Conservation (phyloP, 768 basidiomycete species). For the Macrolepiota fuliginosa region DNA sequence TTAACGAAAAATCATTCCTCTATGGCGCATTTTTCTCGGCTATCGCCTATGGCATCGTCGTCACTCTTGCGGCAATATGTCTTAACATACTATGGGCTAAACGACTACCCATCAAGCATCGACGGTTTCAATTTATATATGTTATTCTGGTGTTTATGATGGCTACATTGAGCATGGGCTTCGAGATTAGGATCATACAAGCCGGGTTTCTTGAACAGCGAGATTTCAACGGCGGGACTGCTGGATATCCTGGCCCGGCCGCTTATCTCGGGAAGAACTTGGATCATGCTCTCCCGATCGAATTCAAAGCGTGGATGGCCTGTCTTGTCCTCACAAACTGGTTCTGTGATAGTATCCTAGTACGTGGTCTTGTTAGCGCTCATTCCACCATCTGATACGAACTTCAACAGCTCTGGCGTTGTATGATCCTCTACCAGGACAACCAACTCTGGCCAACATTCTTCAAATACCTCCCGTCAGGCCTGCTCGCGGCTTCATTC, state of each 20-base stretch:
- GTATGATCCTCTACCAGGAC: conserved; percentile 7
- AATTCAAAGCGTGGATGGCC: conserved; percentile 10
- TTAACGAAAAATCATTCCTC: conserved; percentile 10
- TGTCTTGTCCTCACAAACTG: conserved; percentile 9
- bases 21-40: conserved; percentile 6
- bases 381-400: background rate
- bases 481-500: background rate
- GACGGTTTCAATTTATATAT: background rate
- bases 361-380: background rate
- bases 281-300: conserved; percentile 1
- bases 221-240: conserved; percentile 8
- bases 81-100: background rate
- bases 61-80: background rate
- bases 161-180: conserved; percentile 4
- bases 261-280: conserved; percentile 4
- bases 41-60: conserved; percentile 7
- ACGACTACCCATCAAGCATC: background rate
- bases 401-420: conserved; percentile 1
- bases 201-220: conserved; percentile 8
- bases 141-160: conserved; percentile 1
- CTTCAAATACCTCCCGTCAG: conserved; percentile 1
- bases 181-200: conserved; percentile 6
- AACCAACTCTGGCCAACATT: conserved; percentile 6
- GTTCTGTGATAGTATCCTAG: conserved; percentile 6
- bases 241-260: conserved; percentile 5